Base-by-base conservation (phyloP, 1,284 basidiomycete genomes). In the Pascua guehoae region DNA sequence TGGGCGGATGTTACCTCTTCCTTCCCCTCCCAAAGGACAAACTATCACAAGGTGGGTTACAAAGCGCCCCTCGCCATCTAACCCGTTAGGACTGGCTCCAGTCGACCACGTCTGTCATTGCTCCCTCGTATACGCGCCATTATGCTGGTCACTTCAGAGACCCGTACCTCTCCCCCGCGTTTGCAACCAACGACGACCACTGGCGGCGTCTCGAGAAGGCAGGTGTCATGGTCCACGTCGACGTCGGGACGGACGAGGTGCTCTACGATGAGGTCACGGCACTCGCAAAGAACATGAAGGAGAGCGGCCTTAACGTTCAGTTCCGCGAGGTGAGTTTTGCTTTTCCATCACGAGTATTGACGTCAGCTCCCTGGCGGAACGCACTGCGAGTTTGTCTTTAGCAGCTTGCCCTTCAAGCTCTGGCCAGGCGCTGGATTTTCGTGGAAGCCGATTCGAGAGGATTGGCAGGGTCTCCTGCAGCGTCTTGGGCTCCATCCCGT, bases 381-480 rank as follows among this genome's bases (percentile, higher is more conserved):
- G 8, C 58, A 60, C 47, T 56, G 58, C 49, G 58, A 60, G 49
- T 60, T 41, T 36, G 46, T 56, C 15, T 51, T 57, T n/a, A 49
- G 41, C 8, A 32, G 49, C 46, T 43, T 50, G 24, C 47, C 52
- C 2, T 5, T 53, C 45, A 51, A 48, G 18, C 32, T 51, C 5
- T 60, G 55, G 51, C 42, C 46, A 1, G 58, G 55, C 11, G 50
- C 53, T 3, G 58, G 58, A 2, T 60, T 54, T 40, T 50, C 58
- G 10, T 60, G 55, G 55, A 54, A 54, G 11, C 45, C 57, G 38
- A 17, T 60, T n/a, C 42, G 44, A 7, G 48, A 40, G 2, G 53
- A 51, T 32, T 32, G 24, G 24, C 24, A 32, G 24, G 24, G 4
- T 32, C 24, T 32, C 24, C 24, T 32, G 24, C 3, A 32, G 24